Percentiles rank a stretch among this genome's conserved stretches.
Conservation (phyloP, 371 early-diverging fungal genomes). For the Gilbertella persicaria region DNA sequence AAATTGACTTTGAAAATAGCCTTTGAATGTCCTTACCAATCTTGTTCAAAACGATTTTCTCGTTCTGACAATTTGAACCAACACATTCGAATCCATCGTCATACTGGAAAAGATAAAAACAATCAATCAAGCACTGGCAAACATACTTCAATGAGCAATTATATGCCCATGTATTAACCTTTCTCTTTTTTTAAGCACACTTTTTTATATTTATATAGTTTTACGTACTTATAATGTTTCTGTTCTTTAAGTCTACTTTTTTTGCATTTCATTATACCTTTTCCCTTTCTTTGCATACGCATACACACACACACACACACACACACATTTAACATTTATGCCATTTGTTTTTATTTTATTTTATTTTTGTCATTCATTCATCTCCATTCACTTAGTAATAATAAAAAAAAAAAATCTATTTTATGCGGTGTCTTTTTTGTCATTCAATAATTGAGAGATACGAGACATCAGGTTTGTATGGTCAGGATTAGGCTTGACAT, state of each 20-base stretch:
- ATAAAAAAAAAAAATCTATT: background rate
- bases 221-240: background rate
- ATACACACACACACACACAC: background rate
- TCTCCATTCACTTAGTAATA: background rate
- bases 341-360: background rate
- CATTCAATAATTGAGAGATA: conserved; percentile 21
- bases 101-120: conserved; percentile 38
- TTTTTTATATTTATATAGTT: background rate
- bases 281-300: background rate
- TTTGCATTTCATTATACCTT: background rate
- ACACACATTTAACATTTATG: background rate
- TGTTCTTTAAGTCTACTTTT: background rate
- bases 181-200: background rate
- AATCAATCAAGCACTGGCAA: background rate
- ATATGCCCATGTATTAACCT: conserved; percentile 26
- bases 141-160: conserved; percentile 18
- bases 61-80: conserved; percentile 83
- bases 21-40: conserved; percentile 65
- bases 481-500: conserved; percentile 21
- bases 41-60: conserved; percentile 82
- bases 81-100: conserved; percentile 67
- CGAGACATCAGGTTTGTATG: conserved; percentile 27
- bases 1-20: conserved; percentile 29
- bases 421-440: conserved; percentile 1
- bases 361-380: background rate